Evolutionary conservation across 768 basidiomycete genomes (phyloP).

Genomic region (Jaapia argillacea): DNA sequence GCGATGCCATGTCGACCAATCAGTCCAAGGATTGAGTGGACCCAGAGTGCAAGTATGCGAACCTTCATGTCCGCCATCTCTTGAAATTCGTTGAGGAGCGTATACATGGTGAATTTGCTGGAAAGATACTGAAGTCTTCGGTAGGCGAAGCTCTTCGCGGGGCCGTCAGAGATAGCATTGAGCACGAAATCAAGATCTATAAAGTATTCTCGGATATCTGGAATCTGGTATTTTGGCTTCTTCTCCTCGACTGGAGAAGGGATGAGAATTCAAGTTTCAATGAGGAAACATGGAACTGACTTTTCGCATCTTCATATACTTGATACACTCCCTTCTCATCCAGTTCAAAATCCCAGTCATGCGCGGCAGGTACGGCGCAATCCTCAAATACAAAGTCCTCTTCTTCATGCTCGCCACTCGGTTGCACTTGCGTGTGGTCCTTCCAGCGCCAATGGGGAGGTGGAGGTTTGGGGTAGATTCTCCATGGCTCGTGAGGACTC

Average conservation of each 20-base stretch:
- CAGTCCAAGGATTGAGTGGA: background rate
- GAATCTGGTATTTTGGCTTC: slow-evolving; percentile 67
- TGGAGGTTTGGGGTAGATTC: slow-evolving; percentile 86
- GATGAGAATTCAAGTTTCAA: background rate
- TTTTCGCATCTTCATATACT: slow-evolving; percentile 46
- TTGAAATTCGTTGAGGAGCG: slow-evolving; percentile 84
- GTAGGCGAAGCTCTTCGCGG: slow-evolving; percentile 93
- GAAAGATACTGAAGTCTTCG: slow-evolving; percentile 83
- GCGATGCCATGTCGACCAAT: slow-evolving; percentile 2
- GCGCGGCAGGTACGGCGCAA: slow-evolving; percentile 62
- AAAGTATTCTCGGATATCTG: slow-evolving; percentile 89
- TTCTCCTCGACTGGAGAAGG: slow-evolving; percentile 17
- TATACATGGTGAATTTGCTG: slow-evolving; percentile 92
- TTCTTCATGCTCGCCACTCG: slow-evolving; percentile 25
- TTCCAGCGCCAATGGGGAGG: slow-evolving; percentile 95
- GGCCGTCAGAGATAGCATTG: slow-evolving; percentile 87
- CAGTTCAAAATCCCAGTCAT: slow-evolving; percentile 57
- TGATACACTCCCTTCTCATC: slow-evolving; percentile 91
- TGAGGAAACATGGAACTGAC: slow-evolving; percentile 13
- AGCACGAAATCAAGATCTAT: slow-evolving; percentile 90
- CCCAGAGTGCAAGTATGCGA: slow-evolving; percentile 12
- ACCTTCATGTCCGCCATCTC: slow-evolving; percentile 98
- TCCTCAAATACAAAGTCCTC: slow-evolving; percentile 60
- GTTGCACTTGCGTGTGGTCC: slow-evolving; percentile 32
- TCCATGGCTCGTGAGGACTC: slow-evolving; percentile 55